These are phyloP conservation scores for Aspergillus puulaauensis DNA, from an alignment of 2,329 filamentous ascomycete genomes.

Conservation along the genomic window DNA sequence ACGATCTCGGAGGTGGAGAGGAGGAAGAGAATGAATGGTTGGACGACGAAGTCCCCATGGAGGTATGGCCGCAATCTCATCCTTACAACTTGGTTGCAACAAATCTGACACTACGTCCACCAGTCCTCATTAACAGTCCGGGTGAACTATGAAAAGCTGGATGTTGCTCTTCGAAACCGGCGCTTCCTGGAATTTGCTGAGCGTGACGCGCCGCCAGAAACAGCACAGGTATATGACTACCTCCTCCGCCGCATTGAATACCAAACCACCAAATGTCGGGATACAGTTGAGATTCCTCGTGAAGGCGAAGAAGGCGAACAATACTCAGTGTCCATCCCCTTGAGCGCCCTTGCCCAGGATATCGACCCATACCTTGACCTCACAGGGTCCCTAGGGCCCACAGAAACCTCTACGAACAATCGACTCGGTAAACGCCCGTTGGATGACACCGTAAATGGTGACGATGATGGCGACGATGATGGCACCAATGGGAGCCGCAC, in stretches of 20 bases:
- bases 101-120: conserved; percentile 10
- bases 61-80: conserved; percentile 28
- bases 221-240: conserved; percentile 74
- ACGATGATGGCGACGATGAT: conserved; percentile 51
- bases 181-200: conserved; percentile 72
- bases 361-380: conserved; percentile 40
- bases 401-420: conserved; percentile 24
- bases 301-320: conserved; percentile 44
- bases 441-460: conserved; percentile 33
- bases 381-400: conserved; percentile 34
- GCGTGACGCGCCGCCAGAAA: conserved; percentile 69
- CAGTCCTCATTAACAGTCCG: conserved; percentile 72
- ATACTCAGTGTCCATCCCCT: conserved; percentile 36
- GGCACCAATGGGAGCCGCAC: conserved; percentile 26
- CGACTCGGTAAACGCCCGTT: conserved; percentile 33
- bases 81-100: not conserved
- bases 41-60: conserved; percentile 39
- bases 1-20: conserved; percentile 28
- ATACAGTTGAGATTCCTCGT: conserved; percentile 36
- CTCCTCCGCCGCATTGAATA: conserved; percentile 70
- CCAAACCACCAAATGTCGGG: conserved; percentile 65
- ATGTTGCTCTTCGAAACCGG: conserved; percentile 77
- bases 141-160: conserved; percentile 81
- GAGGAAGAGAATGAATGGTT: conserved; percentile 38
- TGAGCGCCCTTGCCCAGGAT: conserved; percentile 36